phyloP scores from a whole-genome alignment of 768 basidiomycete species.

The Pleurotus tuoliensis region DNA sequence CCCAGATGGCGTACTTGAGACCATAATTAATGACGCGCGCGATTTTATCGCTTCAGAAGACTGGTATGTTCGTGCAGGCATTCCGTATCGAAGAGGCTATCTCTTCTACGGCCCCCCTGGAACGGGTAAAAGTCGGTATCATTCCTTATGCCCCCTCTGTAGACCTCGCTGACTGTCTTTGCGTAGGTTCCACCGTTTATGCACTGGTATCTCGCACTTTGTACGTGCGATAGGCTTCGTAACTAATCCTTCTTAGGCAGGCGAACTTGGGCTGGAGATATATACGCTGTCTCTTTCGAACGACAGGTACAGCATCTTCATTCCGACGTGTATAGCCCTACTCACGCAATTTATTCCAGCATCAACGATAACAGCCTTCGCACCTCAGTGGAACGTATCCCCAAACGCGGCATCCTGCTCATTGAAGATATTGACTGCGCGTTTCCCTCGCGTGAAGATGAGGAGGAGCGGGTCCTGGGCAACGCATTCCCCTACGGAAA shows the following conservation, averaged over 20 bases:
- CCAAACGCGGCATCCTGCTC: constrained; percentile 51
- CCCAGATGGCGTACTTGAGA: constrained; percentile 40
- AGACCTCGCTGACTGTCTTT: too few species aligned
- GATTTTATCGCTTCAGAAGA: constrained; percentile 51
- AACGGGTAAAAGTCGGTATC: constrained; percentile 51
- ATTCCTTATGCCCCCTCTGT: too few species aligned
- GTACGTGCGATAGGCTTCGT: too few species aligned
- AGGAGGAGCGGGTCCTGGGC: constrained; percentile 19
- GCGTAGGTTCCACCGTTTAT: constrained; percentile 47
- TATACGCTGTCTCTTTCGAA: constrained; percentile 57
- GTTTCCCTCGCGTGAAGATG: constrained; percentile 44
- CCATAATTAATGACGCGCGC: constrained; percentile 43
- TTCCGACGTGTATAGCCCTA: too few species aligned
- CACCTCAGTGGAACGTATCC: constrained; percentile 40
- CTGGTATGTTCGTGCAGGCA: constrained; percentile 56
- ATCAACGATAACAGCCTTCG: constrained; percentile 49
- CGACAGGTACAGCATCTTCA: constrained; percentile 30
- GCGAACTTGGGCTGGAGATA: constrained; percentile 81
- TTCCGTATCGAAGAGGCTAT: constrained; percentile 56
- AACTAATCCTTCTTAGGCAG: constrained; percentile 25
- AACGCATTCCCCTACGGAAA: neutral
- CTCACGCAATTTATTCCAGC: constrained; percentile 17
- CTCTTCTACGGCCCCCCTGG: constrained; percentile 58
- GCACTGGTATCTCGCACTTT: constrained; percentile 32
- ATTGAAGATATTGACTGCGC: constrained; percentile 64